Conservation (phyloP, 306 rosid species). For the Quercus ilex region DNA sequence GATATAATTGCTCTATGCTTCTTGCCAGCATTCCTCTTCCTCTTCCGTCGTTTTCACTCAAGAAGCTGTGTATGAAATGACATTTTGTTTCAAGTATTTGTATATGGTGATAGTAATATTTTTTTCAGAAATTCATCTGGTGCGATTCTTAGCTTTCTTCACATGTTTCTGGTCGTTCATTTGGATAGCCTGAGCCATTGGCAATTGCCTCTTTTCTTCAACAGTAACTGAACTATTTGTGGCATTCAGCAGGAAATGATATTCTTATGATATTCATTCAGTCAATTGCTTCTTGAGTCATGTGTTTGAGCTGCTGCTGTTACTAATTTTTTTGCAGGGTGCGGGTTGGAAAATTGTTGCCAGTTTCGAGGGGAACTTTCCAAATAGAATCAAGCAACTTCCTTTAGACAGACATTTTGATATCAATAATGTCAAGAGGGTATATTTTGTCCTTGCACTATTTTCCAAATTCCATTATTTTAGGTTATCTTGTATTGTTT, state of each 20-base stretch:
- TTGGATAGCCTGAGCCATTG: conserved; percentile 7
- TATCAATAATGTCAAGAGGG: conserved; percentile 94
- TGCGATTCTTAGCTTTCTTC: not conserved
- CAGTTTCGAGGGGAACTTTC: conserved; percentile 92
- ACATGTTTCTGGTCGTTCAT: not conserved
- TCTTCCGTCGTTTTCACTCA: not conserved
- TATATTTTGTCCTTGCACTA: conserved; percentile 27
- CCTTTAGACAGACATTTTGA: conserved; percentile 96
- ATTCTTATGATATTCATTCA: not conserved
- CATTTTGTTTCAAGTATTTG: not conserved
- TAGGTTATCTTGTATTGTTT: not conserved
- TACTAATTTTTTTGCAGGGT: conserved; percentile 56
- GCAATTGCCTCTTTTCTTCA: not conserved
- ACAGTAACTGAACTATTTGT: not conserved
- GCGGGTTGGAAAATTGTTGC: conserved; percentile 99
- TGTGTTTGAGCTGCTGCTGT: not conserved
- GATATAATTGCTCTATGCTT: not conserved
- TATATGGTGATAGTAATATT: not conserved
- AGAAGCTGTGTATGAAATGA: not conserved
- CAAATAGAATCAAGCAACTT: conserved; percentile 92
- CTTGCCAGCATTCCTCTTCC: not conserved
- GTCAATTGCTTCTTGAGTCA: conserved; percentile 1
- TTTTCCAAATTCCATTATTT: not conserved
- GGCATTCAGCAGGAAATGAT: conserved; percentile 1
- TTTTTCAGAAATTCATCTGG: not conserved